Percentiles rank a stretch among this genome's conserved stretches.
Evolutionary conservation across 2,329 filamentous ascomycete genomes (phyloP).

Genomic region (Scorias spongiosa): DNA sequence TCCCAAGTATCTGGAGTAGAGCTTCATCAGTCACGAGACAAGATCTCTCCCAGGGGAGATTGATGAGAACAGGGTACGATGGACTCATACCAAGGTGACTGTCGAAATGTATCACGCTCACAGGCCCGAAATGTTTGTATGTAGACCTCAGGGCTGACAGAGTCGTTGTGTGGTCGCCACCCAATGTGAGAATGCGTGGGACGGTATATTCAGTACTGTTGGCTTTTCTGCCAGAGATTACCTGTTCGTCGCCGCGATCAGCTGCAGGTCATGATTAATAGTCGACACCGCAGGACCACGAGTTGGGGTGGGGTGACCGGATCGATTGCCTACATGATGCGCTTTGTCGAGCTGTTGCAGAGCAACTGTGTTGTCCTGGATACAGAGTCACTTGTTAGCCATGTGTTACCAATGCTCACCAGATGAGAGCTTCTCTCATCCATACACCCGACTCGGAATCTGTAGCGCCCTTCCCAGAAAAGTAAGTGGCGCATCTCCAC

Average conservation of each 20-base stretch:
- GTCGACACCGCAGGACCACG: too few species aligned
- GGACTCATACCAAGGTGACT: conserved; percentile 29
- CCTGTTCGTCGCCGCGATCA: conserved; percentile 4
- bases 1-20: conserved; percentile 35
- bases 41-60: conserved; percentile 1
- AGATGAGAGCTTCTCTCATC: not conserved
- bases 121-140: conserved; percentile 34
- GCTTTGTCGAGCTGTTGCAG: conserved; percentile 37
- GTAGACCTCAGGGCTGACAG: conserved; percentile 37
- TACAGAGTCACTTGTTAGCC: not conserved
- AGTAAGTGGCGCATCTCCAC: conserved; percentile 37
- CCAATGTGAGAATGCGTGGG: conserved; percentile 38
- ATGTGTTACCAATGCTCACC: not conserved
- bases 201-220: conserved; percentile 29
- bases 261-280: too few species aligned
- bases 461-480: conserved; percentile 10
- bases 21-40: not conserved
- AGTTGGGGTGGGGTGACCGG: too few species aligned
- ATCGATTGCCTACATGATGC: conserved; percentile 23
- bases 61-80: not conserved
- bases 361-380: conserved; percentile 37
- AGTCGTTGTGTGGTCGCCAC: conserved; percentile 43
- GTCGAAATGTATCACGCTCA: conserved; percentile 45
- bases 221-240: conserved; percentile 29
- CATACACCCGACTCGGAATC: too few species aligned